Evolutionary conservation across 495 filamentous ascomycete species (phyloP), one percentile per base, ranked within the genome.

Genomic region (Apiosordaria backusii): DNA sequence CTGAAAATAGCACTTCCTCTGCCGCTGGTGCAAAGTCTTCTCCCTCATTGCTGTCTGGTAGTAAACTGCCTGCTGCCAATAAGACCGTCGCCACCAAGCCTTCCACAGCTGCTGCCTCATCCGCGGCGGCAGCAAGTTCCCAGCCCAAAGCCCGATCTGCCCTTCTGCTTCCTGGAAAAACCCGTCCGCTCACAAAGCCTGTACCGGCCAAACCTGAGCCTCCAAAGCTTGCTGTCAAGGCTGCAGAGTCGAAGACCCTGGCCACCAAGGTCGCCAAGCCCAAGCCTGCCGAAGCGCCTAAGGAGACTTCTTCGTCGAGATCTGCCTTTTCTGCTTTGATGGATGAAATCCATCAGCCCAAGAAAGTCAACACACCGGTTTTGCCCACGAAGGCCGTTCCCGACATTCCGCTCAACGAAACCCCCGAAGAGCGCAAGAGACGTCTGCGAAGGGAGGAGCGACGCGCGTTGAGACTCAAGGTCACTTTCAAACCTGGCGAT

Each of bases 361-460:
- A 85, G 16, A 82, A 84, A 24, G 80, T 80, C 24, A 77, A 65
- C 57, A 71, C 68, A 1, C 71, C 72, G 3, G 50, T 52, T 10
- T 74, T 81, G 3, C 73, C 77, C 1, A 83, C 88, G 63, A 54
- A 67, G 22, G 77, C 83, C 9, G 75, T 79, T 22, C 82, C 87
- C 59, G 77, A 79, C 2, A 81, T 67, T 10, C 68, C 74, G 10
- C 68, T 86, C 0, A 85, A 87, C 0, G 92, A 97, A 78, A 96
- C 92, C 0, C 82, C 87, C 24, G 90, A 93, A 69, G 85, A 96
- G 74, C 88, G 84, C 52, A 75, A 80, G 24, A 91, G 88, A 68
- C 86, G 93, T 23, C 79, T 94, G 4, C 86, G 92, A 35, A 96
- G 93, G 68, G 92, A 96, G 73, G 82, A 85, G 27, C 85, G 92